These are phyloP conservation scores for Trichoderma koningiopsis DNA, from an alignment of 2,329 filamentous ascomycete species.

Conservation along the genomic window DNA sequence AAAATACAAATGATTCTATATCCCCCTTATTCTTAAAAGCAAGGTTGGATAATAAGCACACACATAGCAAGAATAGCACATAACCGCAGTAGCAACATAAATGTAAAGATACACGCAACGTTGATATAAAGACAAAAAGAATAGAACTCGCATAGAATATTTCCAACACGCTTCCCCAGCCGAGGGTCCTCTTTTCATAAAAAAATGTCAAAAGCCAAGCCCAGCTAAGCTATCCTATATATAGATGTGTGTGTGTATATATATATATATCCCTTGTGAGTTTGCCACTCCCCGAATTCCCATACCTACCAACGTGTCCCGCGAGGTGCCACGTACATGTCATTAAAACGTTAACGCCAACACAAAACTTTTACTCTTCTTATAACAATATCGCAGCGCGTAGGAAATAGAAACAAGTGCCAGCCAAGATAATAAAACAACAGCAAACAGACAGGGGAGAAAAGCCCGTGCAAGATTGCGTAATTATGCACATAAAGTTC, in stretches of 20 bases:
- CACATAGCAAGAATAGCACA: neutral
- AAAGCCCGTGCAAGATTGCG: conserved; percentile 12
- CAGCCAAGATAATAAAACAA: neutral
- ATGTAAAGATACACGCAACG: neutral
- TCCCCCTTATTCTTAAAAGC: neutral
- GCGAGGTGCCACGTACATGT: conserved; percentile 16
- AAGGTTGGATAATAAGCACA: neutral
- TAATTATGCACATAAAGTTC: conserved; percentile 31
- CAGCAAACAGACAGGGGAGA: neutral
- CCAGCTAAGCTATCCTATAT: conserved; percentile 8
- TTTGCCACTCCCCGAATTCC: conserved; percentile 16
- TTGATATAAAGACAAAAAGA: neutral
- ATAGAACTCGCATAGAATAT: neutral
- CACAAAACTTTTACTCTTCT: conserved; percentile 19
- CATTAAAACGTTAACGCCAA: conserved; percentile 18
- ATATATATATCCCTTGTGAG: conserved; percentile 3
- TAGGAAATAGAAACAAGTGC: neutral
- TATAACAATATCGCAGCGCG: neutral
- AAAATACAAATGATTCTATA: neutral
- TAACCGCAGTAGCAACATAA: neutral
- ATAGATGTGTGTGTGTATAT: neutral
- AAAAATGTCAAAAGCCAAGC: conserved; percentile 6
- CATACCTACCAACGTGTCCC: conserved; percentile 11
- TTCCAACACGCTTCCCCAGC: conserved; percentile 2
- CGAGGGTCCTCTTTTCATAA: neutral